Evolutionary conservation across 306 rosid genomes (phyloP).

Genomic region (Rosa rugosa): DNA sequence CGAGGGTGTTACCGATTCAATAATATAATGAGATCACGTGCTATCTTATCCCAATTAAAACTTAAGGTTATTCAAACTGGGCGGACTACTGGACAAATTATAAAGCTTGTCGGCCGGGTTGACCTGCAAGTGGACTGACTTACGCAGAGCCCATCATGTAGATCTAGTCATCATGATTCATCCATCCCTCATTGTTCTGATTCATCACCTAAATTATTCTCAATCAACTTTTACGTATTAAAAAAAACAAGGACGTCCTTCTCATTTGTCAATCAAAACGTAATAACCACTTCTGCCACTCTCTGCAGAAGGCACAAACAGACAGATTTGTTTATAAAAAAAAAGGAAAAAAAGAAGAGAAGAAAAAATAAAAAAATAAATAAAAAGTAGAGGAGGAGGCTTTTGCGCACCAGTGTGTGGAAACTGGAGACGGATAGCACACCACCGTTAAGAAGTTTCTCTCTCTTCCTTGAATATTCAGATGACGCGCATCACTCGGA

Average conservation of each 20-base stretch:
- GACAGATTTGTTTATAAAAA: no score
- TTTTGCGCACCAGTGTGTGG: constrained; percentile 9
- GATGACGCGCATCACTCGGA: constrained; percentile 7
- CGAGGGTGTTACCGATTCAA: no score
- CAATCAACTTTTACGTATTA: neutral
- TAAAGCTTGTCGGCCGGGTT: neutral
- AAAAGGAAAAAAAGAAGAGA: neutral
- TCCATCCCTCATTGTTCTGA: neutral
- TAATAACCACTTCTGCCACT: no score
- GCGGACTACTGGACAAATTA: neutral
- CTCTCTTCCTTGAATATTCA: neutral
- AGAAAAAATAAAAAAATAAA: no score
- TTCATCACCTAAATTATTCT: neutral
- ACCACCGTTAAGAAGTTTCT: neutral
- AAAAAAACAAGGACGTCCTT: neutral
- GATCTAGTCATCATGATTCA: neutral
- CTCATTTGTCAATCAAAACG: no score
- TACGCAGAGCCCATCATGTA: neutral
- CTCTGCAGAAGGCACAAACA: no score
- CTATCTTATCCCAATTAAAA: no score
- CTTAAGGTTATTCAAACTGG: no score
- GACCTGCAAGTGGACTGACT: neutral
- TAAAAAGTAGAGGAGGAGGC: no score
- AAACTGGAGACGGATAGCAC: neutral
- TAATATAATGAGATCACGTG: no score